phyloP scores from a whole-genome alignment of 129 eudicot species.

The Flaveria brownii region DNA sequence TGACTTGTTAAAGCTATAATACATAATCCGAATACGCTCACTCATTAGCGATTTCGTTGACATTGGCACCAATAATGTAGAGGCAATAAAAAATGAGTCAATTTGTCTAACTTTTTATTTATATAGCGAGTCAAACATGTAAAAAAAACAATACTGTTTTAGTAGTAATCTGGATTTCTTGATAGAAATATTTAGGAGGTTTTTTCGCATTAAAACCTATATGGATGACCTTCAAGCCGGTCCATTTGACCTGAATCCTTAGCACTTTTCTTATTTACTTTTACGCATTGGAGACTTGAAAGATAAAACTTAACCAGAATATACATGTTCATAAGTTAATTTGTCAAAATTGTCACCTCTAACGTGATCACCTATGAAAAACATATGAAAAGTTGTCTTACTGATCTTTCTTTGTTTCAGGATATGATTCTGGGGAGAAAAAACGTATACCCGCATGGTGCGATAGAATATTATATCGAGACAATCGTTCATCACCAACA shows the following conservation, averaged over 20 bases:
- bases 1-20: background rate
- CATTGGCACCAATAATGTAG: background rate
- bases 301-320: background rate
- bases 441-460: constrained; percentile 99
- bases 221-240: background rate
- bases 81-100: background rate
- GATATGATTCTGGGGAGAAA: constrained; percentile 99
- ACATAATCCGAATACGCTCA: background rate
- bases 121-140: background rate
- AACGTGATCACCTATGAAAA: background rate
- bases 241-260: too few relatives aligned
- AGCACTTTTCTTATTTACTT: background rate
- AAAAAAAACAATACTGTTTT: background rate
- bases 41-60: background rate
- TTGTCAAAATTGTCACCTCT: background rate
- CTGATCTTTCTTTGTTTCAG: constrained; percentile 38
- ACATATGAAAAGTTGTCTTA: background rate
- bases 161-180: background rate
- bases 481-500: constrained; percentile 57
- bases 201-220: background rate
- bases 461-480: constrained; percentile 83
- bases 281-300: background rate
- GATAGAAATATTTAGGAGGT: background rate
- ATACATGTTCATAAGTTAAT: background rate
- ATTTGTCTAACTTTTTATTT: background rate